These are phyloP conservation scores for Pleomassaria siparia DNA, from an alignment of 2,329 filamentous ascomycete genomes.

Conservation along the genomic window DNA sequence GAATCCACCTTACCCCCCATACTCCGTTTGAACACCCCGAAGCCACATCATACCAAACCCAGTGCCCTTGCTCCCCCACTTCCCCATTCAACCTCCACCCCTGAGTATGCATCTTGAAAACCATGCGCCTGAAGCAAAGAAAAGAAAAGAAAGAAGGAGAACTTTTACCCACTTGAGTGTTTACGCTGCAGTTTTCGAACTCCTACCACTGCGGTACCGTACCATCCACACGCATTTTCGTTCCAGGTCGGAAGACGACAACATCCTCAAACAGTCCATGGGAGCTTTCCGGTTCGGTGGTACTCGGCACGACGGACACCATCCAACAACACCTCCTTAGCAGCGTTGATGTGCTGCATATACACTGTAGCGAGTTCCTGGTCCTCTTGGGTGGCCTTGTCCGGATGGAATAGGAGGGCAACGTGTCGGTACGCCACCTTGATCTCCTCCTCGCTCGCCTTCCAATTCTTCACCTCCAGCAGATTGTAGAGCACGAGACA, in stretches of 20 bases:
- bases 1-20: too few relatives aligned
- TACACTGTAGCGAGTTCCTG: slow-evolving; percentile 14
- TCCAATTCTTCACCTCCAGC: slow-evolving; percentile 18
- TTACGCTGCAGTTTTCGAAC: too few relatives aligned
- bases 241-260: neutral
- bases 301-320: slow-evolving; percentile 11
- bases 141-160: too few relatives aligned
- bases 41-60: too few relatives aligned
- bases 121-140: too few relatives aligned
- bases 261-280: slow-evolving; percentile 8
- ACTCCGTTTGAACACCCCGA: too few relatives aligned
- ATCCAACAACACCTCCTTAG: slow-evolving; percentile 25
- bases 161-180: too few relatives aligned
- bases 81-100: too few relatives aligned
- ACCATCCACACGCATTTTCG: too few relatives aligned
- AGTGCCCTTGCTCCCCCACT: too few relatives aligned
- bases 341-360: slow-evolving; percentile 30
- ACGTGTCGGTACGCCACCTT: slow-evolving; percentile 18
- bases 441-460: slow-evolving; percentile 14
- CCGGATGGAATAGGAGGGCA: slow-evolving; percentile 22
- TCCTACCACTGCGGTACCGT: too few relatives aligned
- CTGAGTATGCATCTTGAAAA: too few relatives aligned
- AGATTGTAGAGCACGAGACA: slow-evolving; percentile 19
- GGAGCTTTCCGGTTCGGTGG: slow-evolving; percentile 14
- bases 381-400: slow-evolving; percentile 16